A percentile compares a stretch with the other conserved stretches of the same genome.
phyloP scores from a whole-genome alignment of 208 protist species.

The Leishmania gerbilli region DNA sequence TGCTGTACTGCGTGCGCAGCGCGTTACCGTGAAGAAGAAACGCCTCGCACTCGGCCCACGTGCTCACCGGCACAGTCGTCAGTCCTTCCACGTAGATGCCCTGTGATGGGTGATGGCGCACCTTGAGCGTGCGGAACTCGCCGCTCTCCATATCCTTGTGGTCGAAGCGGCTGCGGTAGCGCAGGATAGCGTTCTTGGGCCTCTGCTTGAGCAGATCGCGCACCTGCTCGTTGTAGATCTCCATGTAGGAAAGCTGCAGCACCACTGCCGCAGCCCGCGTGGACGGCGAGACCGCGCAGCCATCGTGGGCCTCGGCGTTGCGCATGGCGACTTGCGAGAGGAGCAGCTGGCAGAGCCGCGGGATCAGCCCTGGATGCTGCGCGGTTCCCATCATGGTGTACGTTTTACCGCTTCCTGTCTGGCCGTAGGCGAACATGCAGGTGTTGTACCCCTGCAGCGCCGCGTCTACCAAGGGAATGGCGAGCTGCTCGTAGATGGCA shows the following conservation, averaged over 20 bases:
- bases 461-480: constrained; percentile 44
- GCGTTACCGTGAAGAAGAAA: constrained; percentile 72
- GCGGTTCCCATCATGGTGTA: constrained; percentile 91
- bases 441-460: constrained; percentile 71
- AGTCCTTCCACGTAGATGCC: constrained; percentile 84
- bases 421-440: constrained; percentile 92
- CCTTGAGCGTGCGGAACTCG: constrained; percentile 62
- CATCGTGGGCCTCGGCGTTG: constrained; percentile 8
- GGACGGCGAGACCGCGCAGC: not conserved
- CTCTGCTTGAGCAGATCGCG: constrained; percentile 75
- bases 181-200: constrained; percentile 55
- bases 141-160: constrained; percentile 49
- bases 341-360: constrained; percentile 60
- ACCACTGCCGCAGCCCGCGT: not conserved
- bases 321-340: constrained; percentile 37
- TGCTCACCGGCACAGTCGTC: constrained; percentile 66
- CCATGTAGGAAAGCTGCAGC: constrained; percentile 81
- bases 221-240: constrained; percentile 90
- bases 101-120: constrained; percentile 65
- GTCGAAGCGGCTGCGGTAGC: constrained; percentile 66
- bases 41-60: constrained; percentile 65
- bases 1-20: constrained; percentile 71
- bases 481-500: constrained; percentile 48
- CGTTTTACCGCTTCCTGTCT: constrained; percentile 93
- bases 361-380: constrained; percentile 76